A percentile compares a stretch with the other conserved stretches of the same genome.
Evolutionary conservation across 2,329 filamentous ascomycete species (phyloP).

Genomic region (Pleomassaria siparia): DNA sequence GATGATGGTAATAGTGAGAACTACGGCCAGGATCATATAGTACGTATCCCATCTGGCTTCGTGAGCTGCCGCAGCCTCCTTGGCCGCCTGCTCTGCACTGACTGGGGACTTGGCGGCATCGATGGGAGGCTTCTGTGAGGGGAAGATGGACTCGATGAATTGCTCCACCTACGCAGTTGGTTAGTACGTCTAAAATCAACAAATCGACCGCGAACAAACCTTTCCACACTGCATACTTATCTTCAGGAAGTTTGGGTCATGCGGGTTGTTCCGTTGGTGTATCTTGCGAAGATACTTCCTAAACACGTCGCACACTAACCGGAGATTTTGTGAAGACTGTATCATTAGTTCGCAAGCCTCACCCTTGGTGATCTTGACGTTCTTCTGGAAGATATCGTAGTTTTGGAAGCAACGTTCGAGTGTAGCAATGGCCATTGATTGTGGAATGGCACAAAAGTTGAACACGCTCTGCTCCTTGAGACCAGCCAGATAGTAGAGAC

Average conservation of each 20-base stretch:
- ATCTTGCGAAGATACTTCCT: slow-evolving; percentile 76
- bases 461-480: slow-evolving; percentile 96
- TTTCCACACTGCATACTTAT: slow-evolving; percentile 90
- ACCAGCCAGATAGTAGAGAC: slow-evolving; percentile 95
- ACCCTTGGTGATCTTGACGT: slow-evolving; percentile 96
- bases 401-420: slow-evolving; percentile 92
- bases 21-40: slow-evolving; percentile 66
- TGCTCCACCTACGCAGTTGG: slow-evolving; percentile 72
- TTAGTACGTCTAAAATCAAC: slow-evolving; percentile 11
- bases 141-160: slow-evolving; percentile 93
- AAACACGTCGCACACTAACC: slow-evolving; percentile 80
- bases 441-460: slow-evolving; percentile 97
- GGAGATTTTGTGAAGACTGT: slow-evolving; percentile 87
- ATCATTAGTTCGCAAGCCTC: slow-evolving; percentile 90
- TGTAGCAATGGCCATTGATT: slow-evolving; percentile 96
- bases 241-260: slow-evolving; percentile 86
- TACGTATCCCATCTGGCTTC: slow-evolving; percentile 58
- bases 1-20: slow-evolving; percentile 70
- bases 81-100: slow-evolving; percentile 59
- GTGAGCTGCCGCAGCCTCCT: slow-evolving; percentile 53
- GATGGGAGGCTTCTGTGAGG: slow-evolving; percentile 70
- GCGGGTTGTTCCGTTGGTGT: slow-evolving; percentile 89
- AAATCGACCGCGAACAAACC: slow-evolving; percentile 51
- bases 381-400: slow-evolving; percentile 77
- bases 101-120: slow-evolving; percentile 28